These are phyloP conservation scores for Carpinus fangiana DNA, from an alignment of 306 rosid genomes.

Conservation along the genomic window DNA sequence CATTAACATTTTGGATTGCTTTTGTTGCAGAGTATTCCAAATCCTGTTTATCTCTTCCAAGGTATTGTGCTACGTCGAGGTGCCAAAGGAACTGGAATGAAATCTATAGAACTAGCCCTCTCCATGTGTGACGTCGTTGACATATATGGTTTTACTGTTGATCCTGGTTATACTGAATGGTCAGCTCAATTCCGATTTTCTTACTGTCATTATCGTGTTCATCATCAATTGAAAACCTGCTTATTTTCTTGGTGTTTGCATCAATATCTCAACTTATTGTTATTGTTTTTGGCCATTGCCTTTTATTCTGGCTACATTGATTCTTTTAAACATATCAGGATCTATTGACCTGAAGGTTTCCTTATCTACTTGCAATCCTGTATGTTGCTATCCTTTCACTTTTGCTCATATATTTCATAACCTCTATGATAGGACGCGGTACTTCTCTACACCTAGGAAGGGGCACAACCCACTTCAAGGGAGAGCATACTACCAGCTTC, in stretches of 20 bases:
- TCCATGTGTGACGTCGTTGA: constrained; percentile 96
- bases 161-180: constrained; percentile 99
- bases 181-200: constrained; percentile 30
- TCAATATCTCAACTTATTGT: background rate
- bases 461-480: constrained; percentile 99
- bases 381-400: constrained; percentile 12
- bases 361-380: constrained; percentile 10
- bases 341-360: background rate
- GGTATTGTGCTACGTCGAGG: constrained; percentile 98
- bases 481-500: constrained; percentile 95
- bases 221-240: background rate
- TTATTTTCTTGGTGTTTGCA: background rate
- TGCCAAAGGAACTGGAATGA: constrained; percentile 99
- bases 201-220: background rate
- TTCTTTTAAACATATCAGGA: constrained; percentile 16
- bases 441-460: constrained; percentile 88
- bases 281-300: background rate
- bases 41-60: constrained; percentile 98
- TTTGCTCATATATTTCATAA: constrained; percentile 9
- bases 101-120: constrained; percentile 90
- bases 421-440: constrained; percentile 71
- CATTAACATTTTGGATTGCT: constrained; percentile 24
- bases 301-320: constrained; percentile 8
- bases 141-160: constrained; percentile 97
- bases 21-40: constrained; percentile 74